Conservation (phyloP, 441 rosid genomes). For the Gossypium armourianum region DNA sequence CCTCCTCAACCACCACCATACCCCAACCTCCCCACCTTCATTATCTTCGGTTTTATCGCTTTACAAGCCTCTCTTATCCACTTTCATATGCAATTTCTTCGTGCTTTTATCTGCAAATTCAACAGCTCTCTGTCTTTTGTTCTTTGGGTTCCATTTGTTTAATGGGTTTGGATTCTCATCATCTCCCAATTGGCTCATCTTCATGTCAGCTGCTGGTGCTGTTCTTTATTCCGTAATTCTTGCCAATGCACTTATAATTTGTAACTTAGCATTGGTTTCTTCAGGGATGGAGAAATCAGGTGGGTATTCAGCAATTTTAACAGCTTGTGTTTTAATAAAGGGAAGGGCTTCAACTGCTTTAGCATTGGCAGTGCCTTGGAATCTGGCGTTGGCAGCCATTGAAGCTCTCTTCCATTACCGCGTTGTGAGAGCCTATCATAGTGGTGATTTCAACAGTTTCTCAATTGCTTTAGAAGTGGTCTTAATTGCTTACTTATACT, state of each 20-base stretch:
- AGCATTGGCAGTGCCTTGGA: conserved; percentile 37
- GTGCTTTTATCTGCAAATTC: conserved; percentile 62
- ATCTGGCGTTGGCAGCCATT: conserved; percentile 32
- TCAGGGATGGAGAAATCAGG: conserved; percentile 38
- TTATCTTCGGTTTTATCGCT: conserved; percentile 29
- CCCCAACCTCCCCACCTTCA: conserved; percentile 21
- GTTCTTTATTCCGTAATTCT: conserved; percentile 52
- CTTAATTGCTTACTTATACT: conserved; percentile 41
- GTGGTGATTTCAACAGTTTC: background rate
- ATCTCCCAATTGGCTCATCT: conserved; percentile 23
- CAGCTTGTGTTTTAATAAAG: conserved; percentile 35
- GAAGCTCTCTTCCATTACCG: conserved; percentile 51
- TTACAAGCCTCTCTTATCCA: conserved; percentile 47
- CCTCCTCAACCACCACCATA: conserved; percentile 23
- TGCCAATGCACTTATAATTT: conserved; percentile 48
- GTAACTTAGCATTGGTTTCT: conserved; percentile 55
- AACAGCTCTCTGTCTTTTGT: conserved; percentile 49
- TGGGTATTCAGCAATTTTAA: conserved; percentile 38
- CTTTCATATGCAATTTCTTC: conserved; percentile 40
- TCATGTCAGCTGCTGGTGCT: conserved; percentile 42
- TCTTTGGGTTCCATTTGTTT: conserved; percentile 35
- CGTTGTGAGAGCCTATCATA: conserved; percentile 19
- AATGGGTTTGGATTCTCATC: conserved; percentile 32
- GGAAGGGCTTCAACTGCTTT: conserved; percentile 44
- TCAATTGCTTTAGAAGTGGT: conserved; percentile 30